phyloP scores from a whole-genome alignment of 2,329 filamentous ascomycete genomes.

The Fusarium phyllophilum region DNA sequence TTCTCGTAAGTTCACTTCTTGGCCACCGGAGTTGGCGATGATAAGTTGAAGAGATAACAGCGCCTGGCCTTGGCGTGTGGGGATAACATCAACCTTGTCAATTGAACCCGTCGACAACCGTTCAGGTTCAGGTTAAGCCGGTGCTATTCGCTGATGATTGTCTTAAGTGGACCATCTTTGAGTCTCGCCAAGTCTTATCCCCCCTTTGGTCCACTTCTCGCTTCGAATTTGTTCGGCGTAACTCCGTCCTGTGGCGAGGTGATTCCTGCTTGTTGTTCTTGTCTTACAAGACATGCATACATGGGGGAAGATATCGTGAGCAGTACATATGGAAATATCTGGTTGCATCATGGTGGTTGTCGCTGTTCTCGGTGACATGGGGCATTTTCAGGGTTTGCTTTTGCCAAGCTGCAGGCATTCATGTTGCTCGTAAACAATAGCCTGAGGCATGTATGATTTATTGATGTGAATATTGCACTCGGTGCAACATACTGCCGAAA shows the following conservation, averaged over 20 bases:
- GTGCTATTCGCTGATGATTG: slow-evolving; percentile 9
- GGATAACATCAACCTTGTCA: slow-evolving; percentile 22
- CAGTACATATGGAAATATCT: slow-evolving; percentile 17
- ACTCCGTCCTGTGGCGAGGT: slow-evolving; percentile 28
- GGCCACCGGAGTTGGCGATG: slow-evolving; percentile 19
- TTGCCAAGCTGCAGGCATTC: background rate
- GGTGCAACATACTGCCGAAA: background rate
- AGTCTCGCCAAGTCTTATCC: slow-evolving; percentile 3
- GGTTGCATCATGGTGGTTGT: slow-evolving; percentile 26
- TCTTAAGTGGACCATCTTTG: background rate
- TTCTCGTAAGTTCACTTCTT: background rate
- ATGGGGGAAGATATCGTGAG: slow-evolving; percentile 29
- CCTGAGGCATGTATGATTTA: background rate
- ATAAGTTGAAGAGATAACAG: background rate
- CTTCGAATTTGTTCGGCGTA: slow-evolving; percentile 17
- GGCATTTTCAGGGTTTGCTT: slow-evolving; percentile 3
- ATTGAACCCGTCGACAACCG: slow-evolving; percentile 6
- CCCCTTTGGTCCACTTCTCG: slow-evolving; percentile 3
- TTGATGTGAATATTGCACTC: background rate
- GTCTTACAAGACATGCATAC: background rate
- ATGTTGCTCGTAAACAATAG: background rate
- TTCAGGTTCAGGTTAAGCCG: background rate
- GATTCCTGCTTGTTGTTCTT: slow-evolving; percentile 1
- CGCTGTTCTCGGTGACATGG: slow-evolving; percentile 4
- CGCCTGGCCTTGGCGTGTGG: background rate